Evolutionary conservation across 2,329 filamentous ascomycete genomes (phyloP), one percentile per base, ranked within the genome.

Genomic region (Chaetomiaceae sp.): DNA sequence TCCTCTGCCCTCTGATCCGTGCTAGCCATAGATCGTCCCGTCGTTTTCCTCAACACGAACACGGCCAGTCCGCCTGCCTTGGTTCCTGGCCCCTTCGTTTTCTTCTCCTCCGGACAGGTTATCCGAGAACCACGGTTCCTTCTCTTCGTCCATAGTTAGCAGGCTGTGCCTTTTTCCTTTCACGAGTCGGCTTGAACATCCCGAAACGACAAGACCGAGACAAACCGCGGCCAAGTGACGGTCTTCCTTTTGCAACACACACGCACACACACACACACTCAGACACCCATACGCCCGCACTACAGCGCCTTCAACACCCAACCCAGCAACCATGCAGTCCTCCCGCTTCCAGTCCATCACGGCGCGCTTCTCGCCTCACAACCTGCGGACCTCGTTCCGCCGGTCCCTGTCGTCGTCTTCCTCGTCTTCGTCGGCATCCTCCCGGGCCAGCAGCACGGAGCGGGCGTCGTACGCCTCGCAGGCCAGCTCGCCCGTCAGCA

Each of bases 301-400:
- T n/a, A n/a, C n/a, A n/a, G n/a, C n/a, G n/a, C n/a, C n/a, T n/a
- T n/a, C n/a, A n/a, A n/a, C n/a, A n/a, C n/a, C n/a, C n/a, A n/a
- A n/a, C n/a, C n/a, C n/a, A n/a, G n/a, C n/a, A n/a, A n/a, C 60
- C 35, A 77, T 77, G 75, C 71, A 75, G 58, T 61, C 68, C 40
- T 69, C 73, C 8, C 73, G 74, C 60, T 73, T 79, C 67, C 71
- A 78, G 54, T 64, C 68, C 54, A 71, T 79, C 63, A 67, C 73
- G 50, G 65, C 70, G 50, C 76, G 76, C 68, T 74, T 81, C 67
- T 73, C 74, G 10, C 67, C 72, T n/a, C 66, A 65, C 44, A 67
- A 63, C 57, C 63, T 82, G 42, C 75, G 77, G 55, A 74, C 72
- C 42, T 77, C 76, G 9, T 71, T 81, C 65, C 76, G 78, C 53